Base-by-base conservation (phyloP, 176 grass and related monocot species). In the Zizania latifolia region DNA sequence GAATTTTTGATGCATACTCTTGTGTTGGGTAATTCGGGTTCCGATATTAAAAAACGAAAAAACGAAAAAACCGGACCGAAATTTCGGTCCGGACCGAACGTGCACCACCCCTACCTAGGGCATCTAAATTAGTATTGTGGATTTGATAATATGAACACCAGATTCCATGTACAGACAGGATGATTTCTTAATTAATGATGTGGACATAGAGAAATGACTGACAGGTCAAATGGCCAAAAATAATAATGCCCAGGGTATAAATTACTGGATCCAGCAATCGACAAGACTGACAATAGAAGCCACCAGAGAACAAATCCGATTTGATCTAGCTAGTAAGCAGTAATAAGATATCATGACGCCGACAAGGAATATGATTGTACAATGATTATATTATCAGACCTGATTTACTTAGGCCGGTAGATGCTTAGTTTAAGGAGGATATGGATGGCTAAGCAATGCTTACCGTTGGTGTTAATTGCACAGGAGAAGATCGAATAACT, bases 221-320 rank as follows among this genome's bases (percentile, higher is more conserved):
- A 66, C 62, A 55, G 62, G 80, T 88, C 75, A 63, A 79, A 83
- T 50, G 62, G 35, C 33, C 17, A 37, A 12, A 23, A 55, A 9
- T 9, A 72, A 45, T 57, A 71, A 77, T 66, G 72, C 65, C 33
- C 41, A 73, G 39, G 74, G 58, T 57, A 46, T 46, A 69, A 79
- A 60, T 65, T 68, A 45, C 70, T 70, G 62, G 10, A 88, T 79
- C 70, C 72, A 63, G 34, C 13, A 79, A 87, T 82, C 58, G 72
- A 71, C 68, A 62, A 80, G 66, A 75, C 62, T 83, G 70, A 48
- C 81, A 75, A 14, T 61, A 67, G 75, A 88, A 84, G 86, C 62
- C 70, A 78, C 75, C 57, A 75, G 29, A n/a, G 70, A 84, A 75
- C 86, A 88, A 69, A 83, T 83, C 68, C 62, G 86, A 83, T 83